Base-by-base conservation (phyloP, 352 stramenopile species). In the Globisporangium alternatum region DNA sequence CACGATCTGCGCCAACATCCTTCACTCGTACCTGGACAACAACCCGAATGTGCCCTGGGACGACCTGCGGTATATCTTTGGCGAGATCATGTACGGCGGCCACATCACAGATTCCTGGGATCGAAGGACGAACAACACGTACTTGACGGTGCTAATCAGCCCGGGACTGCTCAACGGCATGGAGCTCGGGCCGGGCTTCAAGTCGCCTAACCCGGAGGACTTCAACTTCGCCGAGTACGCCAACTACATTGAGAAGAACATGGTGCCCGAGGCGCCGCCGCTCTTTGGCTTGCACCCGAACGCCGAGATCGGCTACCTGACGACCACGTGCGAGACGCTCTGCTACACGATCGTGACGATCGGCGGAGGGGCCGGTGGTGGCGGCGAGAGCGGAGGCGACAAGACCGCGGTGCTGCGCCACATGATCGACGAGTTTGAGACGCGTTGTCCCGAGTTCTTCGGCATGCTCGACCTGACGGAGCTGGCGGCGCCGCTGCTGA, bases 51-150 rank as follows among this genome's bases (percentile, higher is more conserved):
- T 98, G 53, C 94, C 94, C 13, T 98, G 94, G 94, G 93, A 98
- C 72, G 96, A 98, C 76, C 67, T 98, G 6, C 88, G 96, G 15
- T 98, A 98, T 69, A 90, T 98, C 48, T 98, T 98, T 69, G 95
- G 95, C 33, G 94, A 98, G 73, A 98, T 98, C 76, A 98, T 98
- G 95, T 98, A 98, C 75, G 95, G 95, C 37, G 95, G 95, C 10
- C 94, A 98, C 67, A 98, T 98, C 63, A 98, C 95, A 12, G 94
- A 98, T 64, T 89, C 94, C 10, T 98, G 95, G 95, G 95, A 98
- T 74, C 90, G 94, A 33, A 88, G 95, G 54, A 98, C 93, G n/a
- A 97, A 96, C 78, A 98, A 98, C 68, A 97, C 92, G 48, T 98
- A 98, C 68, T 69, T 98, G 55, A 74, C 77, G 15, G 89, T 98